These are phyloP conservation scores for Fraxinus dipetala DNA, from an alignment of 305 asterid genomes.

Conservation along the genomic window DNA sequence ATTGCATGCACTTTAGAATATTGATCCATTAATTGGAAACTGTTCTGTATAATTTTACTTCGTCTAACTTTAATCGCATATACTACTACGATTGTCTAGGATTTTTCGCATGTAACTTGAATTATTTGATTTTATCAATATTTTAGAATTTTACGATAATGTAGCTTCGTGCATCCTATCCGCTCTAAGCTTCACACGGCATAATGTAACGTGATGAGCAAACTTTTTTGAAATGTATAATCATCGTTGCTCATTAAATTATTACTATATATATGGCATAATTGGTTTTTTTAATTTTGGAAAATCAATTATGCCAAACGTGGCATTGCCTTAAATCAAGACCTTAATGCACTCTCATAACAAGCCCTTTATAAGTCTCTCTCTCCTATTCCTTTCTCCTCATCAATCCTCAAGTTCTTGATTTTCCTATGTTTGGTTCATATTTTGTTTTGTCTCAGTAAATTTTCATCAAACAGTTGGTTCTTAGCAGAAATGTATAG, in stretches of 20 bases:
- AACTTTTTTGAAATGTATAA: too few species aligned
- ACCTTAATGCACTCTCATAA: neutral
- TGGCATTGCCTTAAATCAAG: neutral
- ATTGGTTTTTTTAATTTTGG: neutral
- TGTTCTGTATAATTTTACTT: neutral
- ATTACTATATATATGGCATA: neutral
- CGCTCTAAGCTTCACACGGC: too few species aligned
- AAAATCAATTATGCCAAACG: neutral
- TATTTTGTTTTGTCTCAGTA: neutral
- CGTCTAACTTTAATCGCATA: neutral
- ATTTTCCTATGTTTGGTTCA: neutral
- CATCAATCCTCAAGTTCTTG: neutral
- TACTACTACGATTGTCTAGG: too few species aligned
- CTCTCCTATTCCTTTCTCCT: neutral
- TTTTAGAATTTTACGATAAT: neutral
- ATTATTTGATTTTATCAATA: neutral
- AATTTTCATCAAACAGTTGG: neutral
- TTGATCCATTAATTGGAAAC: neutral
- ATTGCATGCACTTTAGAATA: neutral
- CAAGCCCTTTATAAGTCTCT: neutral
- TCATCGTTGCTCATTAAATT: too few species aligned
- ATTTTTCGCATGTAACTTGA: too few species aligned
- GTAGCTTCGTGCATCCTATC: neutral
- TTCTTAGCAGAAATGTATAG: constrained; percentile 1
- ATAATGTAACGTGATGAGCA: too few species aligned